Base-by-base conservation (phyloP, 2,329 filamentous ascomycete genomes). In the Dichotomopilus funicola region DNA sequence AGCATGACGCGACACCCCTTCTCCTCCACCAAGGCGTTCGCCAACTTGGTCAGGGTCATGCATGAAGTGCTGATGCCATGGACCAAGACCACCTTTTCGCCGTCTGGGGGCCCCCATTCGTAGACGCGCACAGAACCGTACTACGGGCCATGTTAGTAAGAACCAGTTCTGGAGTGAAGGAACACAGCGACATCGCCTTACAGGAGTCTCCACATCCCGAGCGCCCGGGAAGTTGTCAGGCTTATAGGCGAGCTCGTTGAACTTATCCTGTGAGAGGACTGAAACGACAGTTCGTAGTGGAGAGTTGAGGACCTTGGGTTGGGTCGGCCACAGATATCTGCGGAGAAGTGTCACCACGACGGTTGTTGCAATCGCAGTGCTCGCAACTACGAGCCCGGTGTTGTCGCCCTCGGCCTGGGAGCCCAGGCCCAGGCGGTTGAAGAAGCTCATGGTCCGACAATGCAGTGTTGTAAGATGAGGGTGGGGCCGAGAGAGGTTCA, bases 1-100 rank as follows among this genome's bases (percentile, higher is more conserved):
- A 94, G 75, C 83, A 95, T 85, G 10, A 95, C 89, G 43, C 90
- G 81, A 66, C 83, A 91, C 36, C 89, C 88, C 50, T 79, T 45
- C 9, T 60, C 53, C 45, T 59, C 75, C 2, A 81, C 88, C 27
- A 95, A 76, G 19, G 76, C 78, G 63, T 84, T 75, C 34, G 89
- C 87, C 37, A 95, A 70, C 45, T 78, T 79, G 33, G 79, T 78
- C 12, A 94, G 75, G 1, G 88, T 85, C 63, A 91, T 80, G 68
- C 87, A 90, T 0, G 89, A 87, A 0, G 89, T 95, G 58, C 85
- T 89, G 67, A 95, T 92, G 45, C 90, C 90, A 67, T 95, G 90
- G 7, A 95, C 76, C 37, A 95, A 77, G 12, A 95, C 71, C 4
- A 94, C 84, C 64, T 88, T 91, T 46, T 80, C 78, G 6, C 90